Conservation (phyloP, 768 basidiomycete species). For the Lactarius pseudohatsudake region DNA sequence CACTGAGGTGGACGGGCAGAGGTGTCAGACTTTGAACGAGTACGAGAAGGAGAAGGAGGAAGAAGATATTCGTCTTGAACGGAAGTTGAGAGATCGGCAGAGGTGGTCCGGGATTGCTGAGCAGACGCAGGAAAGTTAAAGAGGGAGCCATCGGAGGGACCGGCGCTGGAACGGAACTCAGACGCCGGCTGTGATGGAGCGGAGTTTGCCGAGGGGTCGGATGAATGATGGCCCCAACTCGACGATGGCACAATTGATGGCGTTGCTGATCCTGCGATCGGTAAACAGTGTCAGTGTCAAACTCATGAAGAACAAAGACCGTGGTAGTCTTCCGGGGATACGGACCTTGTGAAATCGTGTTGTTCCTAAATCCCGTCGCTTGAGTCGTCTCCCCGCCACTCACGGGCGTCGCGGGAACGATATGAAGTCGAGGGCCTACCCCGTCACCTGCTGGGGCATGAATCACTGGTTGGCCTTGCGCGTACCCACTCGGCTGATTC, state of each 20-base stretch:
- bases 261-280: conserved; percentile 28
- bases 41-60: conserved; percentile 29
- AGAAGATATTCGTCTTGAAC: conserved; percentile 28
- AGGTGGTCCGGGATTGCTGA: conserved; percentile 6
- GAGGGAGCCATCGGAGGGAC: conserved; percentile 20
- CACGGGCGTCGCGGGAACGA: conserved; percentile 82
- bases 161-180: conserved; percentile 23
- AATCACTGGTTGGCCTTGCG: conserved; percentile 49
- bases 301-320: conserved; percentile 14
- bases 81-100: conserved; percentile 17
- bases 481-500: conserved; percentile 37
- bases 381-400: conserved; percentile 52
- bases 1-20: conserved; percentile 28
- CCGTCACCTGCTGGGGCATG: conserved; percentile 59
- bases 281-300: conserved; percentile 14
- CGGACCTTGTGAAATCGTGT: conserved; percentile 55
- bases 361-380: conserved; percentile 52
- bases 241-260: conserved; percentile 29
- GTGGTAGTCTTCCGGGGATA: conserved; percentile 23
- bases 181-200: conserved; percentile 19
- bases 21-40: conserved; percentile 29
- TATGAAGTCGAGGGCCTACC: conserved; percentile 65
- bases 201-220: conserved; percentile 32
- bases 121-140: conserved; percentile 26
- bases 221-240: conserved; percentile 28